A percentile compares a stretch with the other conserved stretches of the same genome.
phyloP scores from a whole-genome alignment of 176 grass and related monocot species.

The Carex scoparia region DNA sequence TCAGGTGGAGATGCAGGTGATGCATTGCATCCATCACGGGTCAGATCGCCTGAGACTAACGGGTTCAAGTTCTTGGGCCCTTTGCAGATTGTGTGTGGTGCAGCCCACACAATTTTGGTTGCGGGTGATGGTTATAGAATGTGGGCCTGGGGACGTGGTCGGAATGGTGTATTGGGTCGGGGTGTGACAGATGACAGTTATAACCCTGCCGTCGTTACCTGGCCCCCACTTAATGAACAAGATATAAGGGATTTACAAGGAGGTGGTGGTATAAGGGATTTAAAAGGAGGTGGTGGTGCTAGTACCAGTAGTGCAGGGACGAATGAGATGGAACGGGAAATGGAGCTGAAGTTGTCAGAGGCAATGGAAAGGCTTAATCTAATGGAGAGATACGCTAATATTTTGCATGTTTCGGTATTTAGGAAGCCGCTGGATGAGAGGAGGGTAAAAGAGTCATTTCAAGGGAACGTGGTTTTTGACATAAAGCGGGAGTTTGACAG shows the following conservation, averaged over 20 bases:
- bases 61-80: conserved; percentile 67
- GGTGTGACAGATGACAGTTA: conserved; percentile 60
- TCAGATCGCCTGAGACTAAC: conserved; percentile 72
- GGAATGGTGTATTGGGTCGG: conserved; percentile 77
- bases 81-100: conserved; percentile 70
- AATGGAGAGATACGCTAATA: conserved; percentile 81
- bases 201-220: conserved; percentile 63
- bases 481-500: conserved; percentile 86
- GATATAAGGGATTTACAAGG: conserved; percentile 22
- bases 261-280: conserved; percentile 4
- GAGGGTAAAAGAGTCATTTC: conserved; percentile 50
- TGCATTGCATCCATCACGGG: conserved; percentile 60
- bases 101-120: conserved; percentile 95
- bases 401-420: conserved; percentile 94
- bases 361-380: conserved; percentile 61
- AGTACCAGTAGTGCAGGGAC: conserved; percentile 25
- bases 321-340: conserved; percentile 21
- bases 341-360: conserved; percentile 54
- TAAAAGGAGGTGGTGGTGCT: conserved; percentile 16
- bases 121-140: conserved; percentile 83
- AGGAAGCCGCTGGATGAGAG: conserved; percentile 69
- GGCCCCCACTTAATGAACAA: conserved; percentile 62
- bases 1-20: conserved; percentile 79
- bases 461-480: conserved; percentile 73
- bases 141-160: conserved; percentile 93